Conservation (phyloP, 192 early-diverging fungal genomes). For the Coemansia sp. region DNA sequence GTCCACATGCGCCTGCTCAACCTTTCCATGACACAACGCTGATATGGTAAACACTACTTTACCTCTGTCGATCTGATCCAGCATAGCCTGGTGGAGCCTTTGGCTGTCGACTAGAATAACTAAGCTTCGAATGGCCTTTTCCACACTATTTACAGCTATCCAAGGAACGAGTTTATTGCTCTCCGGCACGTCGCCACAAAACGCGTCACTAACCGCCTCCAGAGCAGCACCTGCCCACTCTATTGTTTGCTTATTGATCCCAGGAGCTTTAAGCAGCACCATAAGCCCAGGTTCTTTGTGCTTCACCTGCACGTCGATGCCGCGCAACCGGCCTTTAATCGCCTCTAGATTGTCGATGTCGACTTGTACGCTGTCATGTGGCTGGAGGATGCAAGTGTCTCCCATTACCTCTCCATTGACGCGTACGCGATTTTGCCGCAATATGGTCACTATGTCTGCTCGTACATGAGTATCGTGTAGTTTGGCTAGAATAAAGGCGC, state of each 20-base stretch:
- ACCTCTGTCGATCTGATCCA: conserved; percentile 7
- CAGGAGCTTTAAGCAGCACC: conserved; percentile 60
- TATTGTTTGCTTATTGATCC: conserved; percentile 22
- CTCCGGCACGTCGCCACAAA: neutral
- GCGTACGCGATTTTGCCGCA: conserved; percentile 47
- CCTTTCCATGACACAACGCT: conserved; percentile 48
- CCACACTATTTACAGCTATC: conserved; percentile 54
- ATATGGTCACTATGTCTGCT: conserved; percentile 17
- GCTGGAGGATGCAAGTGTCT: conserved; percentile 50
- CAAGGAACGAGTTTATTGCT: conserved; percentile 21
- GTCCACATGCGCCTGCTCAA: conserved; percentile 26
- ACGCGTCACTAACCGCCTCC: neutral
- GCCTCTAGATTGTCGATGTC: conserved; percentile 44
- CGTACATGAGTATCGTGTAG: conserved; percentile 37
- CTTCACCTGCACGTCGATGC: conserved; percentile 47
- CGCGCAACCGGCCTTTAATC: conserved; percentile 44
- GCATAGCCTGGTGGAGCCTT: conserved; percentile 8
- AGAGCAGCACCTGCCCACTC: conserved; percentile 34
- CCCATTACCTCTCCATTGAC: conserved; percentile 56
- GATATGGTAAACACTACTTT: conserved; percentile 14
- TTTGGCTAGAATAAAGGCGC: conserved; percentile 26
- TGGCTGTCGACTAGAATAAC: conserved; percentile 30
- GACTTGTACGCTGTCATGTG: conserved; percentile 54
- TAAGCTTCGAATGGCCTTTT: conserved; percentile 58
- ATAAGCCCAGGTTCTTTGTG: conserved; percentile 58